These are phyloP conservation scores for Annulohypoxylon moriforme DNA, from an alignment of 495 filamentous ascomycete species.

Conservation along the genomic window DNA sequence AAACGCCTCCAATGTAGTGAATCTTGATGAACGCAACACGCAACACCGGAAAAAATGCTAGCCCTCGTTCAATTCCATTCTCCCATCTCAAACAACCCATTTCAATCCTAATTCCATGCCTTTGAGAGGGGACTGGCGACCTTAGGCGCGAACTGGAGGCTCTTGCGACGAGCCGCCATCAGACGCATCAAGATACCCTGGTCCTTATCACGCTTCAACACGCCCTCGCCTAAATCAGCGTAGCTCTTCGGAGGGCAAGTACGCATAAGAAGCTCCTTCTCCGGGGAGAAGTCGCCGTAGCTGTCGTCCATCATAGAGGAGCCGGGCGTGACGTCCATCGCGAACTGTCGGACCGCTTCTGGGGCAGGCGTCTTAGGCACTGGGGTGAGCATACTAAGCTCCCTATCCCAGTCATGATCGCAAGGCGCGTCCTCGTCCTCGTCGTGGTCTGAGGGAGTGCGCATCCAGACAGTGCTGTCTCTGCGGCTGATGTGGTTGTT, in stretches of 20 bases:
- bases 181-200: slow-evolving; percentile 70
- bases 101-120: slow-evolving; percentile 51
- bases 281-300: slow-evolving; percentile 27
- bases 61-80: neutral
- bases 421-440: slow-evolving; percentile 53
- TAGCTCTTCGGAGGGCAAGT: slow-evolving; percentile 76
- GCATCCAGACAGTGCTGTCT: slow-evolving; percentile 64
- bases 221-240: slow-evolving; percentile 52
- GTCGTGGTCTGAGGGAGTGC: slow-evolving; percentile 55
- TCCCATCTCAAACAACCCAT: too few species aligned
- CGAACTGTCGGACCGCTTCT: slow-evolving; percentile 57
- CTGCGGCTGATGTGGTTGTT: slow-evolving; percentile 60
- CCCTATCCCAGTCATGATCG: slow-evolving; percentile 51
- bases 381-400: slow-evolving; percentile 56
- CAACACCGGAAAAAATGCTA: slow-evolving; percentile 1
- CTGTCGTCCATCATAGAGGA: slow-evolving; percentile 38
- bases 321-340: slow-evolving; percentile 54
- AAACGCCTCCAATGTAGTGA: neutral
- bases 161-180: slow-evolving; percentile 81
- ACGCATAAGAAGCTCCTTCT: slow-evolving; percentile 69
- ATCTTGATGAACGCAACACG: neutral
- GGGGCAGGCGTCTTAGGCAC: slow-evolving; percentile 66
- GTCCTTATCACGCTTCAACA: slow-evolving; percentile 57
- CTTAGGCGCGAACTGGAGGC: slow-evolving; percentile 82
- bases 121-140: slow-evolving; percentile 78